These are phyloP conservation scores for Boletellus sp. DNA, from an alignment of 768 basidiomycete species.

Conservation along the genomic window DNA sequence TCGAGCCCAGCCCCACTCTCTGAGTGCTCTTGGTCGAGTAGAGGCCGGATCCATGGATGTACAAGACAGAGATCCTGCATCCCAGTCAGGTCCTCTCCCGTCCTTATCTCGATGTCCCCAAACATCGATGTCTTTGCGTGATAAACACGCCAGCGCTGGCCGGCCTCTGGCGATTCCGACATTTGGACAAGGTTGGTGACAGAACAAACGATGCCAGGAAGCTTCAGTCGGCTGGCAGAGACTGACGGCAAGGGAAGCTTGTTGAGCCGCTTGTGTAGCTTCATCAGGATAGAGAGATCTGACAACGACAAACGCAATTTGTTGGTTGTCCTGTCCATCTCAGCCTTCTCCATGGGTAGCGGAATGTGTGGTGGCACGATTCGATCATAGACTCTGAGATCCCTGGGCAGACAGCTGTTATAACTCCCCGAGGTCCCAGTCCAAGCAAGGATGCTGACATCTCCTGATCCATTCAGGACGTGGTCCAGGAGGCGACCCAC, in stretches of 20 bases:
- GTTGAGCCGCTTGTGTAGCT: not conserved
- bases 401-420: slow-evolving; percentile 1
- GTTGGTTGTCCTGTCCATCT: not conserved
- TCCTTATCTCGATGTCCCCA: slow-evolving; percentile 1
- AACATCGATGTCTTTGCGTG: not conserved
- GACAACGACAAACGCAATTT: not conserved
- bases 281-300: not conserved
- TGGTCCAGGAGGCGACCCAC: slow-evolving; percentile 1
- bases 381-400: not conserved
- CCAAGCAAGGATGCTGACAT: slow-evolving; percentile 1
- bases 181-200: not conserved
- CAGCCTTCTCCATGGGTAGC: not conserved
- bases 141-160: not conserved
- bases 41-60: no score
- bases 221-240: no score
- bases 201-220: no score
- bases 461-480: not conserved
- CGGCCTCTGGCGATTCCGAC: not conserved
- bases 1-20: not conserved
- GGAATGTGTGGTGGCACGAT: not conserved
- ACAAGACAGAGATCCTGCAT: not conserved
- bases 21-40: not conserved
- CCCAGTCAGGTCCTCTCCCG: not conserved
- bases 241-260: no score
- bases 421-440: not conserved